A percentile compares a stretch with the other conserved stretches of the same genome.
Conservation (phyloP, 169 alveolate genomes). For the Plasmodium falciparum region DNA sequence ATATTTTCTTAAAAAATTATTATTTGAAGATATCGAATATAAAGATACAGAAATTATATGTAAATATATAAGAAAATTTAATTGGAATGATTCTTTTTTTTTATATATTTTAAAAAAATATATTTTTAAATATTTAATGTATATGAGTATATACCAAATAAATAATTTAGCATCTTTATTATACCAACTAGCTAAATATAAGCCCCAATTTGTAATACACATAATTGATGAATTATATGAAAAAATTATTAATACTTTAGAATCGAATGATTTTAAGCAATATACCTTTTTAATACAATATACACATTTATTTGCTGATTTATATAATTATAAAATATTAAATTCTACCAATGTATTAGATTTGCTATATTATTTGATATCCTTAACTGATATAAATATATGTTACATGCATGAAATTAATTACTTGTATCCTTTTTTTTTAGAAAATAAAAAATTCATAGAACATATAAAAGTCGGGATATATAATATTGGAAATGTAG, state of each 20-base stretch:
- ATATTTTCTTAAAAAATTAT: constrained; percentile 48
- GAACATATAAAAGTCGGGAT: neutral
- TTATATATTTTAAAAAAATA: constrained; percentile 23
- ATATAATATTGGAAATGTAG: neutral
- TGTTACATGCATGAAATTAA: constrained; percentile 21
- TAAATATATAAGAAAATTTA: constrained; percentile 41
- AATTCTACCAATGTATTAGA: constrained; percentile 55
- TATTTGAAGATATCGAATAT: constrained; percentile 29
- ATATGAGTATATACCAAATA: constrained; percentile 64
- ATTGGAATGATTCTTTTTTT: constrained; percentile 49
- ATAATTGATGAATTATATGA: constrained; percentile 66
- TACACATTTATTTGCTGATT: constrained; percentile 40
- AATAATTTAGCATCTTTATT: constrained; percentile 49
- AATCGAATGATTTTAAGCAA: constrained; percentile 29
- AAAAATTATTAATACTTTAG: constrained; percentile 23
- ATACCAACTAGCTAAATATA: constrained; percentile 36
- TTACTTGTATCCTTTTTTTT: constrained; percentile 15
- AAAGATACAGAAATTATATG: constrained; percentile 4
- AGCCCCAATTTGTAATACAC: constrained; percentile 61
- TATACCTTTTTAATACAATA: constrained; percentile 40
- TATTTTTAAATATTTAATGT: constrained; percentile 34
- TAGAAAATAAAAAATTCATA: constrained; percentile 2
- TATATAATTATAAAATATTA: constrained; percentile 24
- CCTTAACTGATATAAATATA: constrained; percentile 36
- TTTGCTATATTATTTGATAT: constrained; percentile 37